Conservation (phyloP, 2,329 filamentous ascomycete genomes). For the Orbilia brochopaga region DNA sequence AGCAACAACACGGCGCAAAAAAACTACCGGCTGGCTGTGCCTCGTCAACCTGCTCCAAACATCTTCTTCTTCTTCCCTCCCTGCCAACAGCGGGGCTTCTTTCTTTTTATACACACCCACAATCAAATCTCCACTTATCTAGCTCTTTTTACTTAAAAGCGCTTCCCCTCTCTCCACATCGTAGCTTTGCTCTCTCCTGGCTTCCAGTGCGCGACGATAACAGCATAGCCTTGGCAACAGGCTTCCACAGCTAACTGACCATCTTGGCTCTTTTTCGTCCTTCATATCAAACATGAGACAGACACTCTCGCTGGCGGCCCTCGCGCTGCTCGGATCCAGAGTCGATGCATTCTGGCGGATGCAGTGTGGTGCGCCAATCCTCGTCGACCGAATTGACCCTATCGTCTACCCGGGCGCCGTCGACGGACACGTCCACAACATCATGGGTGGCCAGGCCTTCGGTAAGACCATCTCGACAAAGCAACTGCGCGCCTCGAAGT, state of each 20-base stretch:
- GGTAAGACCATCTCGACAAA: slow-evolving; percentile 65
- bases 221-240: background rate
- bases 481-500: slow-evolving; percentile 68
- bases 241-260: background rate
- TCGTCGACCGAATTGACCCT: slow-evolving; percentile 76
- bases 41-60: background rate
- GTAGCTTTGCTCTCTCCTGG: background rate
- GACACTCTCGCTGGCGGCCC: slow-evolving; percentile 52
- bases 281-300: slow-evolving; percentile 24
- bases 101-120: too few species aligned
- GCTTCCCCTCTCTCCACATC: background rate
- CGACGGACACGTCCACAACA: slow-evolving; percentile 70
- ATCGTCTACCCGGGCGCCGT: slow-evolving; percentile 69
- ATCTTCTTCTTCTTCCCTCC: background rate
- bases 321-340: slow-evolving; percentile 53
- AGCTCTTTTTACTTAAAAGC: background rate
- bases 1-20: background rate
- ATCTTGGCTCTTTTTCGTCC: slow-evolving; percentile 2
- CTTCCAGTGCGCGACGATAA: background rate
- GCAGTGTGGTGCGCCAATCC: slow-evolving; percentile 75
- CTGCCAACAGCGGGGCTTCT: background rate
- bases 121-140: too few species aligned
- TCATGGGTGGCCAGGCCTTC: slow-evolving; percentile 77
- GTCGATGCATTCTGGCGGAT: slow-evolving; percentile 81
- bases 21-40: background rate